Conservation (phyloP, 345 rosid genomes). For the Populus euphratica region DNA sequence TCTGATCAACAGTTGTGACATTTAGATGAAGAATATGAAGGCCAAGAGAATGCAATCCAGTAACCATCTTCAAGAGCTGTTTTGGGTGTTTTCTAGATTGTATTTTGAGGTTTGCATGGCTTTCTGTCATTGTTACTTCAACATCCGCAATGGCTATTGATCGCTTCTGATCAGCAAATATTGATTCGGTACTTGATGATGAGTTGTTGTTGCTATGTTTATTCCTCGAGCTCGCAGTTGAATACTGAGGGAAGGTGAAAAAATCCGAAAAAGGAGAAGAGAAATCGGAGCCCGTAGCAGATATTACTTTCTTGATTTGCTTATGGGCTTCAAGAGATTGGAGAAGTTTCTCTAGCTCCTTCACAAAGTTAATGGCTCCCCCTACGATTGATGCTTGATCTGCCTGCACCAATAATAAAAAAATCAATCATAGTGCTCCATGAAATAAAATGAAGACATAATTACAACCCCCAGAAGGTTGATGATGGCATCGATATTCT, state of each 20-base stretch:
- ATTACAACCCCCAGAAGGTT: background rate
- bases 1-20: slow-evolving; percentile 41
- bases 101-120: slow-evolving; percentile 58
- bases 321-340: slow-evolving; percentile 47
- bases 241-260: slow-evolving; percentile 57
- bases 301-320: slow-evolving; percentile 15
- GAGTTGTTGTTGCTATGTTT: slow-evolving; percentile 1
- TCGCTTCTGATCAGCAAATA: slow-evolving; percentile 3
- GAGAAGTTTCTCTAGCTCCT: slow-evolving; percentile 62
- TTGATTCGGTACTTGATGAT: background rate
- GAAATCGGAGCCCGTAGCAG: background rate
- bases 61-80: slow-evolving; percentile 50
- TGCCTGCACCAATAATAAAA: slow-evolving; percentile 29
- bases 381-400: slow-evolving; percentile 81
- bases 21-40: slow-evolving; percentile 53
- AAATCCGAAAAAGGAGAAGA: slow-evolving; percentile 42
- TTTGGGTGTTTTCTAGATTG: slow-evolving; percentile 41
- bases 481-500: background rate
- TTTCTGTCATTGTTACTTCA: slow-evolving; percentile 59
- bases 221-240: slow-evolving; percentile 12
- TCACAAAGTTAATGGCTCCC: slow-evolving; percentile 65
- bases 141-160: slow-evolving; percentile 41
- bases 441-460: background rate
- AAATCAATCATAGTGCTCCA: background rate
- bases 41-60: slow-evolving; percentile 43